A percentile compares a stretch with the other conserved stretches of the same genome.
These are phyloP conservation scores for Angomonas ambiguus DNA, from an alignment of 208 protist species.

Conservation along the genomic window DNA sequence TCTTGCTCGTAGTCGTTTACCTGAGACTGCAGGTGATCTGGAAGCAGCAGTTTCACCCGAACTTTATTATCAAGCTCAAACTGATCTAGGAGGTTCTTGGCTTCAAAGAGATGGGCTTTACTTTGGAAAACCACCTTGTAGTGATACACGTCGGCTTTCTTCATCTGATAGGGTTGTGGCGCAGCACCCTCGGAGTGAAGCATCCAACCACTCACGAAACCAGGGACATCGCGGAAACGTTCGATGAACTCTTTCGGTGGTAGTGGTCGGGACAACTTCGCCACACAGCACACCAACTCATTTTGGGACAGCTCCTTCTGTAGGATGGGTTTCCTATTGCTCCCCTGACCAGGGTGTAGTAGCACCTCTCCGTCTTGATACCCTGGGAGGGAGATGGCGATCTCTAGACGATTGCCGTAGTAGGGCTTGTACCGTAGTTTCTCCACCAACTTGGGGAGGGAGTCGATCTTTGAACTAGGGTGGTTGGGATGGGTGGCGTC, in stretches of 20 bases:
- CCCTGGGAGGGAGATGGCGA: conserved; percentile 29
- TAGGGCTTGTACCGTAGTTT: conserved; percentile 22
- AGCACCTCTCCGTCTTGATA: conserved; percentile 19
- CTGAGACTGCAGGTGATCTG: conserved; percentile 31
- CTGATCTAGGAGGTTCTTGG: conserved; percentile 81
- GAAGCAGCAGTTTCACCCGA: conserved; percentile 57
- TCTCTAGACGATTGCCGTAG: conserved; percentile 18
- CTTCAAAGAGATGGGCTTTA: conserved; percentile 57
- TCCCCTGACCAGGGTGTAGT: not conserved
- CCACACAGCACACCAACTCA: conserved; percentile 66
- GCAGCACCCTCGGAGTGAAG: conserved; percentile 21
- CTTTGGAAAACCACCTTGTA: conserved; percentile 73
- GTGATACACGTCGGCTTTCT: conserved; percentile 16
- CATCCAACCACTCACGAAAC: conserved; percentile 62
- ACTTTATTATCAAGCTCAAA: conserved; percentile 60
- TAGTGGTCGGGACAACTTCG: conserved; percentile 29
- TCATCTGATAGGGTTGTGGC: not conserved
- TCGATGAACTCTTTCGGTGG: conserved; percentile 32
- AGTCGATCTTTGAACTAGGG: not conserved
- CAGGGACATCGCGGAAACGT: conserved; percentile 53
- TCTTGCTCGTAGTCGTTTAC: conserved; percentile 38
- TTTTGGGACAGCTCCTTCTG: conserved; percentile 35
- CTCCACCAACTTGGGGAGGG: conserved; percentile 13
- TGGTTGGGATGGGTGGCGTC: not conserved
- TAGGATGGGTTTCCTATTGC: not conserved